Evolutionary conservation across 202 grass and related monocot species (phyloP), one percentile per base, ranked within the genome.

Genomic region (Zizania palustris): DNA sequence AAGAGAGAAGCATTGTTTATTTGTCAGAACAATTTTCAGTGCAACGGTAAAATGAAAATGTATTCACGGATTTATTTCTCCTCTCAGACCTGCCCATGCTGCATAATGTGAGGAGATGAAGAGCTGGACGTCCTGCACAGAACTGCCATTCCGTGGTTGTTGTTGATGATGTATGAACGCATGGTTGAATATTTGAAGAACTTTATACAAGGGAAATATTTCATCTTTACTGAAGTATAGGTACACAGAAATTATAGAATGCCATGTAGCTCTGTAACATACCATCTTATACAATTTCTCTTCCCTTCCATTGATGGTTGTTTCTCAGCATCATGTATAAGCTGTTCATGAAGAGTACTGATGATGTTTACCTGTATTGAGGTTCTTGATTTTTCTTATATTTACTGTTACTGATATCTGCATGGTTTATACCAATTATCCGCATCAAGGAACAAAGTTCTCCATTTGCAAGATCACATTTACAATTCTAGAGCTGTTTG

Each of bases 101-200:
- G 67, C 11, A 87, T 82, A 22, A 46, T 87, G 45, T 87, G 67
- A 77, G n/a, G 9, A 60, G 42, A 78, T 20, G 22, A 70, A 51
- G 33, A 70, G 33, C 9, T 11, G 45, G 33, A 37, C 45, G 53
- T 18, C 9, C 28, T 53, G 46, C 33, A 51, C 45, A 18, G 45
- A 36, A 36, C 67, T 10, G 44, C 14, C 21, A 11, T 58, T 79
- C 4, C 66, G 49, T 76, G 19, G 28, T 46, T 65, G n/a, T 55
- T 79, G n/a, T 33, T 61, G 39, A 65, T 61, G 39, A 65, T 48
- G 20, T 76, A 61, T 37, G 6, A 22, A 16, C n/a, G 44, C 21
- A 35, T 14, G 49, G 7, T 49, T 49, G 44, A 49, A 69, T 69
- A 35, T 69, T 68, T 55, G n/a, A 9, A 9, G n/a, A 55, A n/a